Base-by-base conservation (phyloP, 176 grass and related monocot genomes). In the Cenchrus americanus region DNA sequence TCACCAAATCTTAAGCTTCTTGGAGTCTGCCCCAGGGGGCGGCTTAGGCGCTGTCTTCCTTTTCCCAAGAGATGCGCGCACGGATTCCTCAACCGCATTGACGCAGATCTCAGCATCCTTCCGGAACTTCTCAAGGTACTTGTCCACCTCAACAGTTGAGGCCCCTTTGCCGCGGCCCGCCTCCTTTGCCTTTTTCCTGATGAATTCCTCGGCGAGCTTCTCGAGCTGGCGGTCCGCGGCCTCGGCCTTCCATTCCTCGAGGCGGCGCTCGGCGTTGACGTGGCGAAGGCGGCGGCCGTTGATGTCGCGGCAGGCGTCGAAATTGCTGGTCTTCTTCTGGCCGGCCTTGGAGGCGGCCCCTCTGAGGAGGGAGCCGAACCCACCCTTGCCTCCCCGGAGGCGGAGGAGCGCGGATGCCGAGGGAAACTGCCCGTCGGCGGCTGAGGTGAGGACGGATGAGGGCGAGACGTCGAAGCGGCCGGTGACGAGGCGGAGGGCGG, bases 311-410 rank as follows among this genome's bases (percentile, higher is more conserved):
- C 96, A 99, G 21, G 96, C 96, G 46, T 99, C 96, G 41, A 99
- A 99, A 58, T 99, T 99, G 77, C 83, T 99, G 10, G 96, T 99
- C 85, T 99, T 99, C 86, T 99, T 99, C 86, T 96, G 96, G 5
- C 96, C 96, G 5, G 96, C 93, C 72, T 99, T 99, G 60, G 96
- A 94, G 10, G 96, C 96, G 9, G 96, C 93, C 19, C 96, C 96
- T 19, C 96, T 85, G 66, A 96, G 96, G 18, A 99, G 89, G 69
- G 96, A 99, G 15, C 96, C 93, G 69, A 99, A 99, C 8, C 96
- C 96, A 24, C 96, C 96, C 83, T 99, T 99, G 44, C 96, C 96
- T 27, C 96, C 96, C 13, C 82, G 93, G 11, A 99, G 93, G 43
- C 96, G 89, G 40, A 94, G 89, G 42, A 99, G 87, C 57, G 92